These are phyloP conservation scores for Tuber melanosporum DNA, from an alignment of 495 filamentous ascomycete genomes.

Conservation along the genomic window DNA sequence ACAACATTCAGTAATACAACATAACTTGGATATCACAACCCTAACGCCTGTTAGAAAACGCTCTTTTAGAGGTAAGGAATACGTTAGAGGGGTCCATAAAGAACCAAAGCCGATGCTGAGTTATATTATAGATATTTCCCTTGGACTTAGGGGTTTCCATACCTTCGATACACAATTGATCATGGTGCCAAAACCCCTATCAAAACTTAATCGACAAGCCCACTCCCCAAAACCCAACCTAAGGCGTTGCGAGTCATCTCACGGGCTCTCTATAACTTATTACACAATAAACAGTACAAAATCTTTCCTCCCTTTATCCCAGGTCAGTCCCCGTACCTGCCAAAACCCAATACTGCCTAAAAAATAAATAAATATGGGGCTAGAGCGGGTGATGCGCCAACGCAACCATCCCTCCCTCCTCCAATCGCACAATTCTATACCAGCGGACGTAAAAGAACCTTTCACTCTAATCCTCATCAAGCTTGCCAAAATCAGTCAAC, in stretches of 20 bases:
- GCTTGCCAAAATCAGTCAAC: conserved; percentile 35
- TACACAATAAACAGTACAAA: neutral
- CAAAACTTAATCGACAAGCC: neutral
- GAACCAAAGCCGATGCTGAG: neutral
- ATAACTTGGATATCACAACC: neutral
- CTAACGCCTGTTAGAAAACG: neutral
- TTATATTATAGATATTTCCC: neutral
- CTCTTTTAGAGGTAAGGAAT: neutral
- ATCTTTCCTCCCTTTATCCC: neutral
- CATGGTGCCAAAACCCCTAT: neutral
- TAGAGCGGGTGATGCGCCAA: neutral
- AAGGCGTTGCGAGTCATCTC: neutral
- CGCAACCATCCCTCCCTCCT: neutral
- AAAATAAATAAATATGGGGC: neutral
- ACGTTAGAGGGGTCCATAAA: neutral
- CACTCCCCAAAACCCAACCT: neutral
- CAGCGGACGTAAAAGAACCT: neutral
- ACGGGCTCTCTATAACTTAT: neutral
- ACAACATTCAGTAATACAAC: neutral
- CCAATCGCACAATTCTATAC: neutral
- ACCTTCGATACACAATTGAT: neutral
- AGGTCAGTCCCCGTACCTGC: neutral
- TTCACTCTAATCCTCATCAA: conserved; percentile 28
- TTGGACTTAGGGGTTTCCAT: neutral
- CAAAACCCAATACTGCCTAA: neutral